A percentile compares a stretch with the other conserved stretches of the same genome.
Evolutionary conservation across 108 stramenopile species (phyloP).

Genomic region (Discostella stelligeroides): DNA sequence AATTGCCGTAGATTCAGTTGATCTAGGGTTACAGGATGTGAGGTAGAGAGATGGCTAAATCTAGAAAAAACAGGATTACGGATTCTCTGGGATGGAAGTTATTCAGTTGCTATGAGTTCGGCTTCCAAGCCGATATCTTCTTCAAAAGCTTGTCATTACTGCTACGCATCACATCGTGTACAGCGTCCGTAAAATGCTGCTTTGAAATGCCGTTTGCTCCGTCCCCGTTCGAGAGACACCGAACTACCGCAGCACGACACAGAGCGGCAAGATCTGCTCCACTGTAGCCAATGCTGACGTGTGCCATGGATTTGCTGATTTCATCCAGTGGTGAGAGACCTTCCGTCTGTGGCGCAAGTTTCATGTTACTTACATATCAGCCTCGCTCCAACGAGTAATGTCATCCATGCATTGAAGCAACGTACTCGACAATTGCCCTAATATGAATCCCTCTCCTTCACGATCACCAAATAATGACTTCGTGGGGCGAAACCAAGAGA

Average conservation of each 20-base stretch:
- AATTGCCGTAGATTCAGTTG: too few relatives aligned
- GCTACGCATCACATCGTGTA: conserved; percentile 53
- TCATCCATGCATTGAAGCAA: conserved; percentile 83
- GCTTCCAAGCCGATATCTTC: conserved; percentile 49
- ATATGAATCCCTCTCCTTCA: conserved; percentile 52
- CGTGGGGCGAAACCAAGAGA: neutral
- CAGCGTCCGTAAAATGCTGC: conserved; percentile 57
- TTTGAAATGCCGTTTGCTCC: conserved; percentile 17
- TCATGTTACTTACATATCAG: conserved; percentile 69
- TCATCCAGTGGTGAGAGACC: conserved; percentile 16
- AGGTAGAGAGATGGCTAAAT: too few relatives aligned
- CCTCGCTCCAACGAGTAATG: conserved; percentile 64
- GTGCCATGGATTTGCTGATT: conserved; percentile 58
- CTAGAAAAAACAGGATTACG: too few relatives aligned
- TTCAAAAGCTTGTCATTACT: conserved; percentile 54
- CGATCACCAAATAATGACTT: conserved; percentile 75
- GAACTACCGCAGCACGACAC: conserved; percentile 77
- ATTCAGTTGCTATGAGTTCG: too few relatives aligned
- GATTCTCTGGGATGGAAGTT: too few relatives aligned
- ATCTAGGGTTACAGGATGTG: too few relatives aligned
- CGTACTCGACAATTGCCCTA: conserved; percentile 67
- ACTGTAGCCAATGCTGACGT: conserved; percentile 69
- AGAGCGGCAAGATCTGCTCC: conserved; percentile 86
- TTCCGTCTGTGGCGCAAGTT: conserved; percentile 24
- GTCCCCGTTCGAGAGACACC: conserved; percentile 50